Percentiles rank a stretch among this genome's conserved stretches.
These are phyloP conservation scores for Ogataea dorogensis DNA, from an alignment of 805 yeast species.

Conservation along the genomic window DNA sequence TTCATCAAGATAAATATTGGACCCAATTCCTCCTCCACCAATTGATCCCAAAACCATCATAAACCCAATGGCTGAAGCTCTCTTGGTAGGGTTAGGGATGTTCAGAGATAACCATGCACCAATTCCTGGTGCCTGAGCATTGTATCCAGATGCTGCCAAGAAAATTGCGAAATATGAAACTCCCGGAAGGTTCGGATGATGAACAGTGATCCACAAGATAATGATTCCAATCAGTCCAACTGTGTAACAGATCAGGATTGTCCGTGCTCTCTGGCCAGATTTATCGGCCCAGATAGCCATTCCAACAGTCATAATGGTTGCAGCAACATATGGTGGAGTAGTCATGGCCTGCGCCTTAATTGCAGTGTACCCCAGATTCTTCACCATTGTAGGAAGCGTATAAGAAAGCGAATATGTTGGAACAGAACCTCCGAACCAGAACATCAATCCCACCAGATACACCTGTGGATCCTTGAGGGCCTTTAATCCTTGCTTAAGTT, in stretches of 20 bases:
- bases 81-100: constrained; percentile 36
- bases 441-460: constrained; percentile 33
- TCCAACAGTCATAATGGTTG: constrained; percentile 26
- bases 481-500: constrained; percentile 26
- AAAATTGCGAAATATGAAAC: constrained; percentile 43
- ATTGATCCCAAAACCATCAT: constrained; percentile 41
- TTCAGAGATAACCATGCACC: constrained; percentile 22
- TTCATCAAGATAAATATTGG: constrained; percentile 17
- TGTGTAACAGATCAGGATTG: constrained; percentile 39
- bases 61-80: constrained; percentile 43
- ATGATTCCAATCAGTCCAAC: constrained; percentile 38
- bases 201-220: constrained; percentile 39
- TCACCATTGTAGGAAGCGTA: constrained; percentile 45
- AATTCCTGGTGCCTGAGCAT: constrained; percentile 23
- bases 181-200: constrained; percentile 41
- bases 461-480: constrained; percentile 40
- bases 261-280: constrained; percentile 32
- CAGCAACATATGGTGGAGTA: constrained; percentile 41
- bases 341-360: constrained; percentile 43
- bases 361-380: constrained; percentile 42
- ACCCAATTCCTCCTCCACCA: constrained; percentile 22
- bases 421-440: constrained; percentile 39
- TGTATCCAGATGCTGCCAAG: constrained; percentile 41
- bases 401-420: constrained; percentile 41
- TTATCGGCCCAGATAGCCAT: constrained; percentile 35